These are phyloP conservation scores for Arctium lappa DNA, from an alignment of 129 eudicot genomes.

Conservation along the genomic window DNA sequence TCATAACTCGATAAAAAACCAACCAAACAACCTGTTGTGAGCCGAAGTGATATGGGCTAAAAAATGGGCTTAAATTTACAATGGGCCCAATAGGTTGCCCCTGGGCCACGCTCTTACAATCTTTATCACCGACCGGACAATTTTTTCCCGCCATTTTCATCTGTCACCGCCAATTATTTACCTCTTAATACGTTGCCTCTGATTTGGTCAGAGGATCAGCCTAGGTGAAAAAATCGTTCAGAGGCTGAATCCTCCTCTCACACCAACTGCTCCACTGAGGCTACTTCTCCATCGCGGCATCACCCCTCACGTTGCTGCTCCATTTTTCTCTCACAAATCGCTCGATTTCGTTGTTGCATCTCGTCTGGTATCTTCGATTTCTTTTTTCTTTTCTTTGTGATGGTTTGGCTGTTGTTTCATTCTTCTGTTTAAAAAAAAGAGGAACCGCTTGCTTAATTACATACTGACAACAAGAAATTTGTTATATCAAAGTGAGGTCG, in stretches of 20 bases:
- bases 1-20: no score
- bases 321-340: neutral
- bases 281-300: neutral
- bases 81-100: neutral
- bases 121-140: neutral
- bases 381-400: neutral
- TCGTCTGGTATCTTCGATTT: neutral
- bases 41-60: neutral
- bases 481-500: neutral
- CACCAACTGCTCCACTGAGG: neutral
- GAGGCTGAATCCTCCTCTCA: neutral
- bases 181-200: no score
- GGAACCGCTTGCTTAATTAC: neutral
- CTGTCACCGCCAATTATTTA: neutral
- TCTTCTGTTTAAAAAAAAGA: neutral
- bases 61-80: neutral
- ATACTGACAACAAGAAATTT: neutral
- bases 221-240: no score
- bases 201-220: no score
- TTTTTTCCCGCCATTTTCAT: slow-evolving; percentile 9
- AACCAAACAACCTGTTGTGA: no score
- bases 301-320: neutral
- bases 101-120: neutral
- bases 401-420: neutral
- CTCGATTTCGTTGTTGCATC: neutral